phyloP scores from a whole-genome alignment of 1,284 basidiomycete genomes.

The Phellopilus nigrolimitatus region DNA sequence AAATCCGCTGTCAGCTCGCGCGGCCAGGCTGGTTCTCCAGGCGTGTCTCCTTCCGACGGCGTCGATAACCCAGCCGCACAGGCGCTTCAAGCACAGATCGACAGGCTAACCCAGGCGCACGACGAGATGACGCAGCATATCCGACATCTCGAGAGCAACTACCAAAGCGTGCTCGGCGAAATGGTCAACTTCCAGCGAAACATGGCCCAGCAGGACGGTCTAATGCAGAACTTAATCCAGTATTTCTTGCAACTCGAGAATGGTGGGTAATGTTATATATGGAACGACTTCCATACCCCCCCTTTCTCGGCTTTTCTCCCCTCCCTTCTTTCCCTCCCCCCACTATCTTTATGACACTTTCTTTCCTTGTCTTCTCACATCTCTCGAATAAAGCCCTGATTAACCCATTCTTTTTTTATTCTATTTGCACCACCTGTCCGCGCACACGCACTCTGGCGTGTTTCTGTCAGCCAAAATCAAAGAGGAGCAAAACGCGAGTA shows the following conservation, averaged over 20 bases:
- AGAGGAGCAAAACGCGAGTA: slow-evolving; percentile 21
- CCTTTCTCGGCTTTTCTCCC: not conserved
- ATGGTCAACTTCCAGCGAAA: slow-evolving; percentile 82
- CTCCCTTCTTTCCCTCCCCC: slow-evolving; percentile 8
- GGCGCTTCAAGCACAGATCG: slow-evolving; percentile 47
- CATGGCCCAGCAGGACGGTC: slow-evolving; percentile 80
- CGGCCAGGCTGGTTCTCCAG: slow-evolving; percentile 22
- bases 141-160: slow-evolving; percentile 65
- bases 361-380: not conserved
- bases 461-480: slow-evolving; percentile 26
- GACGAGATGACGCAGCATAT: slow-evolving; percentile 59
- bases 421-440: slow-evolving; percentile 19
- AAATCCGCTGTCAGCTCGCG: slow-evolving; percentile 33
- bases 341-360: not conserved
- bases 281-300: not conserved
- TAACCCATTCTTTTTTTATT: slow-evolving; percentile 24
- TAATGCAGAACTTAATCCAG: slow-evolving; percentile 80
- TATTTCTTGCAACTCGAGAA: slow-evolving; percentile 75
- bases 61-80: slow-evolving; percentile 30
- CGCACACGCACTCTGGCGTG: not conserved
- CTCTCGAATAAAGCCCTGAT: slow-evolving; percentile 13
- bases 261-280: slow-evolving; percentile 35
- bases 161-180: slow-evolving; percentile 74
- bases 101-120: slow-evolving; percentile 46
- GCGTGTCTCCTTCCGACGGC: slow-evolving; percentile 27